A percentile compares a stretch with the other conserved stretches of the same genome.
phyloP scores from a whole-genome alignment of 192 early-diverging fungal species.

The Pilaira anomala region DNA sequence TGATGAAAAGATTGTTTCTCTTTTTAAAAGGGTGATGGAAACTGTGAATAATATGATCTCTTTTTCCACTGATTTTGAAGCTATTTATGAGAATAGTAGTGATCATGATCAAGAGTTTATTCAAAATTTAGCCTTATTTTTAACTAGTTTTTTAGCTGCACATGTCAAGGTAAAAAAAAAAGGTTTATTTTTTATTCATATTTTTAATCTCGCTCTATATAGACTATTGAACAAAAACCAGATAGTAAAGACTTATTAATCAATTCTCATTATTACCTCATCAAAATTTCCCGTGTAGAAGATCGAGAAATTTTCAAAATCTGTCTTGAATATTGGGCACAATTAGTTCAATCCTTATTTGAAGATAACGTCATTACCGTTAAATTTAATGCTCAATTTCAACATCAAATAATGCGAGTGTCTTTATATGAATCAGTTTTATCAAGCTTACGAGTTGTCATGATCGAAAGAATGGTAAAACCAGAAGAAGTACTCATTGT shows the following conservation, averaged over 20 bases:
- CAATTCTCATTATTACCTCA: conserved; percentile 84
- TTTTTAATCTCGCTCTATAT: not conserved
- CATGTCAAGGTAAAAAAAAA: conserved; percentile 53
- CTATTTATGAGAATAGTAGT: conserved; percentile 76
- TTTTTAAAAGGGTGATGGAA: conserved; percentile 82
- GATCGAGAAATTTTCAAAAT: conserved; percentile 98
- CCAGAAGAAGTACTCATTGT: conserved; percentile 97
- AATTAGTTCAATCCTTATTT: conserved; percentile 85
- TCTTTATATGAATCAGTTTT: conserved; percentile 77
- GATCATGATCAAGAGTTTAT: conserved; percentile 95
- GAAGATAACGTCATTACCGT: conserved; percentile 64
- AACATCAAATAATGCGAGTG: not conserved
- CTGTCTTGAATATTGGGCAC: conserved; percentile 96
- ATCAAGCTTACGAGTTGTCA: conserved; percentile 82
- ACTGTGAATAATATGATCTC: conserved; percentile 69
- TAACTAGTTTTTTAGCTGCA: conserved; percentile 79
- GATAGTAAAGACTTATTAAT: conserved; percentile 54
- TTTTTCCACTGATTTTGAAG: conserved; percentile 69
- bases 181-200: too few relatives aligned
- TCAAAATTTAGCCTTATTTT: conserved; percentile 91
- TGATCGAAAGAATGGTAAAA: conserved; percentile 99
- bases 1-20: conserved; percentile 76
- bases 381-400: not conserved
- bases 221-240: conserved; percentile 54
- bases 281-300: conserved; percentile 86